Percentiles rank a stretch among this genome's conserved stretches.
These are phyloP conservation scores for Podosphaera aphanis DNA, from an alignment of 2,329 filamentous ascomycete species.

Conservation along the genomic window DNA sequence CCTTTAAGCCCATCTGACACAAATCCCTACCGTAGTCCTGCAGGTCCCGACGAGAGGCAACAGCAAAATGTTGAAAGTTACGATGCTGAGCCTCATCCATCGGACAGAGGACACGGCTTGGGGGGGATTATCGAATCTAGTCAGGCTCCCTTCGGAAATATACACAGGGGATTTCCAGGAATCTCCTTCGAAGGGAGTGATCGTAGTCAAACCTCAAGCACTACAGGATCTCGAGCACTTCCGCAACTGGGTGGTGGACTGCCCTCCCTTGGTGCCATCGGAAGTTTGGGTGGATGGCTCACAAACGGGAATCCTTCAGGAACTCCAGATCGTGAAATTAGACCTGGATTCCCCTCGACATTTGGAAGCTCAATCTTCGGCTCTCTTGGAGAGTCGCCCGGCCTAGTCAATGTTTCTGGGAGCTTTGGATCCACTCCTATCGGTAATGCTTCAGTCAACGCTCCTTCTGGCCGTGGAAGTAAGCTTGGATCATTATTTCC, in stretches of 20 bases:
- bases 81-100: conserved; percentile 14
- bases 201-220: conserved; percentile 79
- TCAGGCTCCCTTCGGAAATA: conserved; percentile 27
- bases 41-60: conserved; percentile 54
- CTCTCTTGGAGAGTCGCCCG: conserved; percentile 52
- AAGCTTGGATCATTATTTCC: conserved; percentile 79
- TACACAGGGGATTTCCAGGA: conserved; percentile 26
- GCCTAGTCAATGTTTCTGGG: conserved; percentile 40
- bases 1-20: conserved; percentile 81
- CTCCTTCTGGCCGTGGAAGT: conserved; percentile 51
- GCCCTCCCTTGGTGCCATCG: conserved; percentile 26
- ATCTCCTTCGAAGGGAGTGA: conserved; percentile 43
- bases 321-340: conserved; percentile 40
- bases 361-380: conserved; percentile 67
- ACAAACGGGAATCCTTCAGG: conserved; percentile 34
- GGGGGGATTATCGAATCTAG: conserved; percentile 28
- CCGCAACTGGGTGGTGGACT: conserved; percentile 35
- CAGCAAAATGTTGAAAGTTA: conserved; percentile 24
- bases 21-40: conserved; percentile 85
- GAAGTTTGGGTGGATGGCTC: conserved; percentile 21
- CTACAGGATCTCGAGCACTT: conserved; percentile 50
- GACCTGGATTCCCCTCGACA: conserved; percentile 27
- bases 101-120: conserved; percentile 27
- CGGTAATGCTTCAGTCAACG: conserved; percentile 28
- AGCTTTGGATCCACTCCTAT: conserved; percentile 43